These are phyloP conservation scores for Nymphaea thermarum DNA, from an alignment of 164 flowering plant species.

Conservation along the genomic window DNA sequence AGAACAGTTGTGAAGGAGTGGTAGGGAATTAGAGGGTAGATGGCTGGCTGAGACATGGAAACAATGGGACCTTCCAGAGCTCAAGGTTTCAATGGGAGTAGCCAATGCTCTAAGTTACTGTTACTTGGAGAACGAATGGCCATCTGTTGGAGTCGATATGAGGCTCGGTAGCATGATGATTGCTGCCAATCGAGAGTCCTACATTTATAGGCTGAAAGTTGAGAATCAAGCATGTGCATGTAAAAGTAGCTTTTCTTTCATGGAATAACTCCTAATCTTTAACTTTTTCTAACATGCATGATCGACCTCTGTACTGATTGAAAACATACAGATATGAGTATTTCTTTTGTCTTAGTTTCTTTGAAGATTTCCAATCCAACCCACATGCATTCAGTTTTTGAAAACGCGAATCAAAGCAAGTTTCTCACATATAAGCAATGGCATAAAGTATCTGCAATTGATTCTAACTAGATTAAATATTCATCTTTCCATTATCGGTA, in stretches of 20 bases:
- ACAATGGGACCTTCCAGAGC: conserved; percentile 19
- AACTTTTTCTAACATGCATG: too few species aligned
- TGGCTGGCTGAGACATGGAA: conserved; percentile 24
- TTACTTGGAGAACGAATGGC: conserved; percentile 44
- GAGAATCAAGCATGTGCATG: conserved; percentile 17
- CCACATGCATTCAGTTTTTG: too few species aligned
- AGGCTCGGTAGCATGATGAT: conserved; percentile 27
- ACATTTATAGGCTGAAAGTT: conserved; percentile 36
- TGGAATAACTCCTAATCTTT: too few species aligned
- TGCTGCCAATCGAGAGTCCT: conserved; percentile 26
- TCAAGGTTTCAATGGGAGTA: conserved; percentile 28
- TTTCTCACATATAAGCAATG: too few species aligned
- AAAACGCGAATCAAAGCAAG: too few species aligned
- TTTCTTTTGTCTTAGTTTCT: too few species aligned
- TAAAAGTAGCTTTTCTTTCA: conserved; percentile 7
- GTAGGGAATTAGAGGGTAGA: conserved; percentile 29
- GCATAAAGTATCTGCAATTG: too few species aligned
- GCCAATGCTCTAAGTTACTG: conserved; percentile 23
- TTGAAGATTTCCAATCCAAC: too few species aligned
- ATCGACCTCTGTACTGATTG: too few species aligned
- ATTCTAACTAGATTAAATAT: too few species aligned
- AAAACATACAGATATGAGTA: too few species aligned
- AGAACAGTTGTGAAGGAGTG: conserved; percentile 41
- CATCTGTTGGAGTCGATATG: conserved; percentile 41
- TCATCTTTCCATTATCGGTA: too few species aligned